Evolutionary conservation across 495 filamentous ascomycete genomes (phyloP).

Genomic region (Pseudotulostoma volvatum): DNA sequence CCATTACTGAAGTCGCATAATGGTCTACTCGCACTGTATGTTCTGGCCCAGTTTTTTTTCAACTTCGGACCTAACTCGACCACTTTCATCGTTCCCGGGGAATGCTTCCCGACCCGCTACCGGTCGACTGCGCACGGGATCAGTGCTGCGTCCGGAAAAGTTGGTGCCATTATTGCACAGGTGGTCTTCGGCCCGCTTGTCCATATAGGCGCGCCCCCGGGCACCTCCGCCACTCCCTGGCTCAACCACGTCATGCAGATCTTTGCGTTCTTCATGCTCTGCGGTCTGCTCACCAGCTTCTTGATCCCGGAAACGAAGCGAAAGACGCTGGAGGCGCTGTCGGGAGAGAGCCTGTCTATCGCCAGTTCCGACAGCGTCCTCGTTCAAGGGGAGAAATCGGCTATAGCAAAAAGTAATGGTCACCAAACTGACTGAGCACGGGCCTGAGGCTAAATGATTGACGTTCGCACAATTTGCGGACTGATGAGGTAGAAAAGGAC

Average conservation of each 20-base stretch:
- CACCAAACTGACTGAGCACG: too few relatives aligned
- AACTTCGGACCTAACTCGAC: constrained; percentile 77
- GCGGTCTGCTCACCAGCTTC: constrained; percentile 45
- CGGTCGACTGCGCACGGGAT: constrained; percentile 73
- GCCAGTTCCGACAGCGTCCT: constrained; percentile 1
- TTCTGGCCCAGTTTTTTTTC: constrained; percentile 77
- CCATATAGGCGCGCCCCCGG: constrained; percentile 20
- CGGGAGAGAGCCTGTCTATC: constrained; percentile 24
- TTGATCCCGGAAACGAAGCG: constrained; percentile 65
- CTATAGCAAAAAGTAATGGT: too few relatives aligned
- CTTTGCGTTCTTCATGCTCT: constrained; percentile 66
- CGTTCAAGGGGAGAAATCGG: constrained; percentile 2
- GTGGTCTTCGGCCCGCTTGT: constrained; percentile 35
- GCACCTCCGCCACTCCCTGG: constrained; percentile 38
- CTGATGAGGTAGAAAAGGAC: too few relatives aligned
- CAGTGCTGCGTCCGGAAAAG: constrained; percentile 66
- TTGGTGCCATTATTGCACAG: constrained; percentile 48
- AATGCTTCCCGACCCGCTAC: constrained; percentile 81
- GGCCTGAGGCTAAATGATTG: too few relatives aligned
- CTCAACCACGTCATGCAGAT: constrained; percentile 70
- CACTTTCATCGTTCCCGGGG: constrained; percentile 81
- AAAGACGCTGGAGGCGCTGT: constrained; percentile 44
- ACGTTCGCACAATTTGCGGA: too few relatives aligned
- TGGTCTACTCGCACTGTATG: constrained; percentile 54
- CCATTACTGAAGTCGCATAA: constrained; percentile 27